Evolutionary conservation across 441 rosid genomes (phyloP).

Genomic region (Pelargonium cotyledonis): DNA sequence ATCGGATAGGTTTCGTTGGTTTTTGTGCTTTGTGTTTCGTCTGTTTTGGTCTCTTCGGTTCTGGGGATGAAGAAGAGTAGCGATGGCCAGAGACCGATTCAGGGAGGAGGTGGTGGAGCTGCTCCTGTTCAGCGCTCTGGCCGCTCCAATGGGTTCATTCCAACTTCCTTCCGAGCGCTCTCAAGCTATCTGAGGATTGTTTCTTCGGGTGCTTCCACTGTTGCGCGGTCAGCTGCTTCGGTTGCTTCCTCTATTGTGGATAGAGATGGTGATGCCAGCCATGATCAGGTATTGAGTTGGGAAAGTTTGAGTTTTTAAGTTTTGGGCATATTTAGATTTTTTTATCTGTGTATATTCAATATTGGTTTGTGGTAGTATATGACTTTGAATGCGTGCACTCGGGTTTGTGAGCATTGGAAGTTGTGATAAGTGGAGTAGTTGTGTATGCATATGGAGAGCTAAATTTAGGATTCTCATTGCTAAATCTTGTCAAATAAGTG

Average conservation of each 20-base stretch:
- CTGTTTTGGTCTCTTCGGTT: constrained; percentile 26
- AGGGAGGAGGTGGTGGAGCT: constrained; percentile 23
- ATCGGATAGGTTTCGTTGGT: constrained; percentile 18
- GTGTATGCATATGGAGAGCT: no score
- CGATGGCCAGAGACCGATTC: constrained; percentile 38
- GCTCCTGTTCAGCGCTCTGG: constrained; percentile 38
- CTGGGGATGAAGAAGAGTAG: constrained; percentile 51
- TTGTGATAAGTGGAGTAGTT: neutral
- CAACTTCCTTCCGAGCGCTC: constrained; percentile 66
- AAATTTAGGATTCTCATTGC: neutral
- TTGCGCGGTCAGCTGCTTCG: constrained; percentile 76
- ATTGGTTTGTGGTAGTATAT: neutral
- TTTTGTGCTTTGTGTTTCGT: constrained; percentile 26
- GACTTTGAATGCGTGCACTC: neutral
- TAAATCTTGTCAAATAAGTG: neutral
- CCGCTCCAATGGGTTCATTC: constrained; percentile 13
- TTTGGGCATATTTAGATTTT: neutral
- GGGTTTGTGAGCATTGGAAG: neutral
- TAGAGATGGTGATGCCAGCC: constrained; percentile 43
- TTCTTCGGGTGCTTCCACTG: constrained; percentile 90
- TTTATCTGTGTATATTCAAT: no score
- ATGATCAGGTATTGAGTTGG: constrained; percentile 50
- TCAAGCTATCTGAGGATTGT: constrained; percentile 70
- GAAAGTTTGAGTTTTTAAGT: neutral
- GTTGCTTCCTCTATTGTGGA: constrained; percentile 76